Evolutionary conservation across 169 alveolate genomes (phyloP), one percentile per base, ranked within the genome.

Genomic region (Eimeria acervulina): DNA sequence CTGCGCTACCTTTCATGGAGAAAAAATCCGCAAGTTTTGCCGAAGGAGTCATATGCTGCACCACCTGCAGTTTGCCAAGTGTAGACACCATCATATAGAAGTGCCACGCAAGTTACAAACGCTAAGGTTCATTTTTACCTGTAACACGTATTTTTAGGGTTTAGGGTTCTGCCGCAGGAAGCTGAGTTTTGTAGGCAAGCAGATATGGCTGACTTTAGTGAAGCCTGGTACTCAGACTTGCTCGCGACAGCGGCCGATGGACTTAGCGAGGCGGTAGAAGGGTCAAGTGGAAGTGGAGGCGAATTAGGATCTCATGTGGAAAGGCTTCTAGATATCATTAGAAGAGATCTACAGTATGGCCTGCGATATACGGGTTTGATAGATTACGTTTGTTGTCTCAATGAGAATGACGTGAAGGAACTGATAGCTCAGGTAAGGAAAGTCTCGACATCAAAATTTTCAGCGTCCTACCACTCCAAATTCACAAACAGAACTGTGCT

Each of bases 181-280:
- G 70, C 47, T 23, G 70, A 81, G 68, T 23, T 28, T n/a, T 81
- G 72, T 61, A 31, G 42, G 21, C 63, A 81, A 13, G 70, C 61
- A n/a, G 70, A 81, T 23, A 26, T 81, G 38, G 90, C 90, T 31
- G 90, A 81, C 90, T 81, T 81, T 40, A 28, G 42, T 26, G 90
- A 81, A 28, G 63, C 90, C 70, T 81, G 90, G 90, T 81, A 81
- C 42, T 44, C 90, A 15, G 90, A 81, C 42, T 70, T 81, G 63
- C 63, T 81, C 44, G 90, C 63, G 19, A 81, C 90, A 17, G 90
- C 68, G 42, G 90, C 90, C 2, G 90, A 23, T 26, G 90, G 90
- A 81, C 63, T 81, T 23, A 19, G 72, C 6, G 42, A 2, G 13
- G 26, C 13, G 33, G 23, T 70, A 44, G 72, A 81, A 44, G 23